phyloP scores from a whole-genome alignment of 371 early-diverging fungal species.

The Umbelopsis sp. region DNA sequence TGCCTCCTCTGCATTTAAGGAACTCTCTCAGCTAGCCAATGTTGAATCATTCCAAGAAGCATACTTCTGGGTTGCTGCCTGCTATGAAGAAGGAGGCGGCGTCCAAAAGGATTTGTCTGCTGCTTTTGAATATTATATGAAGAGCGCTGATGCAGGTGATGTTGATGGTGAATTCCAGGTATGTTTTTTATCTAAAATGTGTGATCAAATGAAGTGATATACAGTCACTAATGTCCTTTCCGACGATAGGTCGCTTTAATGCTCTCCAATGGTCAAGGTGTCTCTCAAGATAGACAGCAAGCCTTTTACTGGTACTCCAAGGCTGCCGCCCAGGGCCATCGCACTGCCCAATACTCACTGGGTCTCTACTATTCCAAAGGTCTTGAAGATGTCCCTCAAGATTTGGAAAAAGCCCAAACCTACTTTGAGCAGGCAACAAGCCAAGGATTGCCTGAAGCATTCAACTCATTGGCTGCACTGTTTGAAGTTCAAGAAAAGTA shows the following conservation, averaged over 20 bases:
- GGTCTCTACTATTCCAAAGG: conserved; percentile 56
- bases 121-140: conserved; percentile 39
- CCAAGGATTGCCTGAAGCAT: conserved; percentile 42
- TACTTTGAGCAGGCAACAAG: conserved; percentile 53
- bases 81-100: conserved; percentile 47
- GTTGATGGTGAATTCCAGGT: conserved; percentile 48
- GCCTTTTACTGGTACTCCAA: conserved; percentile 60
- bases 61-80: conserved; percentile 49
- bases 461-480: conserved; percentile 45
- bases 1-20: conserved; percentile 33
- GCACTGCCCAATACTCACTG: conserved; percentile 46
- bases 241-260: conserved; percentile 44
- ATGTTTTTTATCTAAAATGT: neutral
- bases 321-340: conserved; percentile 51
- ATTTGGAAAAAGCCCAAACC: conserved; percentile 38
- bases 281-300: conserved; percentile 39
- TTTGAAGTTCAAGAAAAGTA: conserved; percentile 43
- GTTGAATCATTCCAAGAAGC: conserved; percentile 20
- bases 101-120: conserved; percentile 26
- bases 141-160: conserved; percentile 36
- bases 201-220: neutral
- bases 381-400: conserved; percentile 31
- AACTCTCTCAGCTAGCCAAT: conserved; percentile 28
- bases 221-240: no score
- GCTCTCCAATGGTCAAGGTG: conserved; percentile 58